These are phyloP conservation scores for Cucumis melo DNA, from an alignment of 306 rosid species.

Conservation along the genomic window DNA sequence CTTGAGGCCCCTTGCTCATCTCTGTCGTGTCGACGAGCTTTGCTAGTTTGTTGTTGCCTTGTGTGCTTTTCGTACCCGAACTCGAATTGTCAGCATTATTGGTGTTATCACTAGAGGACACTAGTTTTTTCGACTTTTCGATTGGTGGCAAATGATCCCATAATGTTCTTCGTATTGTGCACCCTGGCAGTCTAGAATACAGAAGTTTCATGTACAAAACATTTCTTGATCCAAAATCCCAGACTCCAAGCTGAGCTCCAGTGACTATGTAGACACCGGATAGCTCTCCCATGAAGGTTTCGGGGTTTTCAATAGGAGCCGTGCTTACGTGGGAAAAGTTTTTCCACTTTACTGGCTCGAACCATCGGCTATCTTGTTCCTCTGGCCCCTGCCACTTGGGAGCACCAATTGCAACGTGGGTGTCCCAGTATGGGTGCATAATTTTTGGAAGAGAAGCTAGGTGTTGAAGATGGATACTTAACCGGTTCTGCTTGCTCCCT, in stretches of 20 bases:
- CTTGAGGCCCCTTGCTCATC: constrained; percentile 58
- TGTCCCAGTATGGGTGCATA: constrained; percentile 60
- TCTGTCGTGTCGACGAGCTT: constrained; percentile 44
- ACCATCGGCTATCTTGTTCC: constrained; percentile 91
- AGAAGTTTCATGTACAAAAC: constrained; percentile 71
- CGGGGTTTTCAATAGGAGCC: constrained; percentile 67
- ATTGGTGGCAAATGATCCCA: constrained; percentile 54
- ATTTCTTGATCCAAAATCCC: constrained; percentile 72
- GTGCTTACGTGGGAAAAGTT: constrained; percentile 82
- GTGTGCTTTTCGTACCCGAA: constrained; percentile 21
- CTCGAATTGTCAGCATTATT: constrained; percentile 23
- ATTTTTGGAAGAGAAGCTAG: constrained; percentile 63
- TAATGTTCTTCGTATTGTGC: constrained; percentile 58
- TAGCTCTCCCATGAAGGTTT: constrained; percentile 43
- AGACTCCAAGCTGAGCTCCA: constrained; percentile 81
- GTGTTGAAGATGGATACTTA: constrained; percentile 78
- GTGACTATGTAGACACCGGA: constrained; percentile 56
- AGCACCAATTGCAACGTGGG: constrained; percentile 68
- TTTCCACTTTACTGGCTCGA: constrained; percentile 77
- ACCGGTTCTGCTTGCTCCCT: constrained; percentile 64
- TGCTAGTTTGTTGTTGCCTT: constrained; percentile 42
- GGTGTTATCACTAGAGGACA: constrained; percentile 12
- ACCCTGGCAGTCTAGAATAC: constrained; percentile 58
- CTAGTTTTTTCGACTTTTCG: constrained; percentile 18
- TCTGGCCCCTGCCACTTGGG: constrained; percentile 86